A percentile compares a stretch with the other conserved stretches of the same genome.
These are phyloP conservation scores for Tetracladium setigerum DNA, from an alignment of 495 filamentous ascomycete species.

Conservation along the genomic window DNA sequence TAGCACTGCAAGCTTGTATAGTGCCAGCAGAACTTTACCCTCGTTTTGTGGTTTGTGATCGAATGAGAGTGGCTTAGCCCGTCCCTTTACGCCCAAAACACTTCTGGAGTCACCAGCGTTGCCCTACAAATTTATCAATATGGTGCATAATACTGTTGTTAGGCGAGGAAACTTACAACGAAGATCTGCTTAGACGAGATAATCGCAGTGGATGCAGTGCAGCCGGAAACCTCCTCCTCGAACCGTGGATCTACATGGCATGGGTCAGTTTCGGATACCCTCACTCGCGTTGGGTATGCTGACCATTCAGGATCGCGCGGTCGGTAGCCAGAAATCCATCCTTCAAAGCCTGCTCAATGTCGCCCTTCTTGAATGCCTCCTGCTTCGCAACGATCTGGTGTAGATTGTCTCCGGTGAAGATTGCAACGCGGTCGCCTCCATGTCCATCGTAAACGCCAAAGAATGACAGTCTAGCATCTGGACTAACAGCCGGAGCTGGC, in stretches of 20 bases:
- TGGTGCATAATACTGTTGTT: not conserved
- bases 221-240: conserved; percentile 95
- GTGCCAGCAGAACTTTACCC: conserved; percentile 43
- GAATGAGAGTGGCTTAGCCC: conserved; percentile 93
- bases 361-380: conserved; percentile 80
- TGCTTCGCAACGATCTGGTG: conserved; percentile 92
- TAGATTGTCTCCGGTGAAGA: conserved; percentile 87
- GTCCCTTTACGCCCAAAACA: conserved; percentile 89
- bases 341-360: conserved; percentile 93
- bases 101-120: conserved; percentile 95
- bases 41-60: conserved; percentile 99
- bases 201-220: conserved; percentile 85
- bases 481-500: conserved; percentile 49
- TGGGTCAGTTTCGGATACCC: conserved; percentile 16
- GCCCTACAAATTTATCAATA: conserved; percentile 46
- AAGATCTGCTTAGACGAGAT: conserved; percentile 89
- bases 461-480: conserved; percentile 73
- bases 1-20: not conserved
- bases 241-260: conserved; percentile 74
- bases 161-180: conserved; percentile 60
- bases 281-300: conserved; percentile 16
- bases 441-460: conserved; percentile 98
- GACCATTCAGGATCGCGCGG: conserved; percentile 90
- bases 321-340: conserved; percentile 97
- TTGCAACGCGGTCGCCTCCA: conserved; percentile 90